Percentiles rank a stretch among this genome's conserved stretches.
Conservation (phyloP, 345 rosid genomes). For the Melastoma malabathricum region DNA sequence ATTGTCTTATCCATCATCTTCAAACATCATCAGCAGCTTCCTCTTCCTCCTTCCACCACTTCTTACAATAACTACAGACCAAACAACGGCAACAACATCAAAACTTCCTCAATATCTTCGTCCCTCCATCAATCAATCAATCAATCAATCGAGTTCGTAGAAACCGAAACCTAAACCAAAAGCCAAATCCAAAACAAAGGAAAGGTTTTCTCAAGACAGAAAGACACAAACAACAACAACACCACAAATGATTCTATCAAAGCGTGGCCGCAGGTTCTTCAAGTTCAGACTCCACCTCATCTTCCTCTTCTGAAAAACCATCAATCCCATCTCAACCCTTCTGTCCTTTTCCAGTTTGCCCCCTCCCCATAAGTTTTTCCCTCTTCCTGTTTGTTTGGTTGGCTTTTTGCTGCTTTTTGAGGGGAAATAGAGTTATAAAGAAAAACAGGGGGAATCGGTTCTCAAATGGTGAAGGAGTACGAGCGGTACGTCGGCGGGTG, state of each 20-base stretch:
- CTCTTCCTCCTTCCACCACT: neutral
- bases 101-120: no score
- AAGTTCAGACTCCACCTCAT: slow-evolving; percentile 34
- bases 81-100: no score
- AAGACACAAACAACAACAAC: no score
- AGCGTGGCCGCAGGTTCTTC: slow-evolving; percentile 55
- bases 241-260: slow-evolving; percentile 47
- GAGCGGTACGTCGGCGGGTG: slow-evolving; percentile 16
- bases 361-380: neutral
- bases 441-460: neutral
- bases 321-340: neutral
- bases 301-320: neutral
- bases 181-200: no score
- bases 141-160: no score
- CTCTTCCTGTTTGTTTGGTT: neutral
- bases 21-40: neutral
- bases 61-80: no score
- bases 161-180: no score
- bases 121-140: no score
- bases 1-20: neutral
- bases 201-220: no score
- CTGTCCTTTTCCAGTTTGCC: neutral
- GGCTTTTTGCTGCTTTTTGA: no score
- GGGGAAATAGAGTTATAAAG: no score
- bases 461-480: slow-evolving; percentile 50